These are phyloP conservation scores for Pittosporum tobira DNA, from an alignment of 129 eudicot species.

Conservation along the genomic window DNA sequence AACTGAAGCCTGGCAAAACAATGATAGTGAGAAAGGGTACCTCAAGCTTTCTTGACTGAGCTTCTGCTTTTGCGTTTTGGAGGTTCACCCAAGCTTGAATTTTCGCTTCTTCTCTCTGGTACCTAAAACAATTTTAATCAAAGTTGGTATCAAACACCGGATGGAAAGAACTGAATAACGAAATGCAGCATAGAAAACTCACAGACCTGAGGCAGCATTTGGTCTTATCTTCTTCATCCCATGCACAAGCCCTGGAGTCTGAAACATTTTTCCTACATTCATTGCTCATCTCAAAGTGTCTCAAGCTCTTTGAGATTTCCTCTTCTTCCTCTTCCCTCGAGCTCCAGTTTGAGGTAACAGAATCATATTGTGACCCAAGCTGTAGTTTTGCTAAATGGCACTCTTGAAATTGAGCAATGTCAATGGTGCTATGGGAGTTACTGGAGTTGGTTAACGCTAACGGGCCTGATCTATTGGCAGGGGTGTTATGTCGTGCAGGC, in stretches of 20 bases:
- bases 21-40: constrained; percentile 15
- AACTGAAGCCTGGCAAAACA: background rate
- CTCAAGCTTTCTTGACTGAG: constrained; percentile 88
- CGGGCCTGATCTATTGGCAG: constrained; percentile 63
- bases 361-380: constrained; percentile 40
- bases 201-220: constrained; percentile 52
- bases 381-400: constrained; percentile 66
- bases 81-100: constrained; percentile 90
- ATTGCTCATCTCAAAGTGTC: constrained; percentile 57
- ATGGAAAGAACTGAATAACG: background rate
- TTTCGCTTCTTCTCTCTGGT: constrained; percentile 84
- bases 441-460: constrained; percentile 16
- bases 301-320: constrained; percentile 73
- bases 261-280: constrained; percentile 46
- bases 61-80: constrained; percentile 90
- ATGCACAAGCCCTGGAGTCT: constrained; percentile 51
- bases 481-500: constrained; percentile 78
- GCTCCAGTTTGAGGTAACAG: constrained; percentile 56
- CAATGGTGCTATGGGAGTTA: constrained; percentile 24
- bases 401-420: constrained; percentile 50
- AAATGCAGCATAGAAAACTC: constrained; percentile 1
- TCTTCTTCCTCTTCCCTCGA: constrained; percentile 88
- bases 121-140: constrained; percentile 34
- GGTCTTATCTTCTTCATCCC: constrained; percentile 68
- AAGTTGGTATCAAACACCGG: background rate